A percentile compares a stretch with the other conserved stretches of the same genome.
phyloP scores from a whole-genome alignment of 306 rosid genomes.

The Quercus wislizeni region DNA sequence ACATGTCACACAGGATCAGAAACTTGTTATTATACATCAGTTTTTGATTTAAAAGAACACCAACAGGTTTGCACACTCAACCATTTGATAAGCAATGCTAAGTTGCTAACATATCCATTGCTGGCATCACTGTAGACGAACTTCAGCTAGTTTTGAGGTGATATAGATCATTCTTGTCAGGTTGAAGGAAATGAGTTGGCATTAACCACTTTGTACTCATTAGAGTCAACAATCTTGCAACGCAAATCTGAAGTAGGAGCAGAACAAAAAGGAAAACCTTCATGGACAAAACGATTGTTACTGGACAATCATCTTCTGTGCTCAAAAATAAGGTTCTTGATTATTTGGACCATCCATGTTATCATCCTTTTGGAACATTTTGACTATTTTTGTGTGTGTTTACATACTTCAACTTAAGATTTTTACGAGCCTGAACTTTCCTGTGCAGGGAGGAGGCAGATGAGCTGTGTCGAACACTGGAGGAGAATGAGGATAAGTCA shows the following conservation, averaged over 20 bases:
- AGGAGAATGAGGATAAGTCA: slow-evolving; percentile 62
- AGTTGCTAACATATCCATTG: background rate
- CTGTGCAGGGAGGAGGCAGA: slow-evolving; percentile 74
- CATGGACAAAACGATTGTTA: slow-evolving; percentile 78
- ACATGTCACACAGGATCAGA: slow-evolving; percentile 93
- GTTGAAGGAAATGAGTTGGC: slow-evolving; percentile 53
- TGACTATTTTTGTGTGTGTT: background rate
- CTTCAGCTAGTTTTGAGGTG: slow-evolving; percentile 14
- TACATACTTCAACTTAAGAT: background rate
- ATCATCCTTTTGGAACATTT: background rate
- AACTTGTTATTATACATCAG: slow-evolving; percentile 80
- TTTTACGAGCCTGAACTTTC: background rate
- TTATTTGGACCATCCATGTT: background rate
- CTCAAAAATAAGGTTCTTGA: slow-evolving; percentile 65
- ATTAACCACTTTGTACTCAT: slow-evolving; percentile 56
- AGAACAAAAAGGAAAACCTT: slow-evolving; percentile 53
- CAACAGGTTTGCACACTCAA: slow-evolving; percentile 48
- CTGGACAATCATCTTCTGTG: slow-evolving; percentile 61
- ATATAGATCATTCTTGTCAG: slow-evolving; percentile 39
- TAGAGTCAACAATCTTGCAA: slow-evolving; percentile 69
- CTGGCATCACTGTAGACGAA: background rate
- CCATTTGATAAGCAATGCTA: background rate
- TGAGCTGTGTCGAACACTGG: slow-evolving; percentile 76
- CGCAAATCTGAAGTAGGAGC: slow-evolving; percentile 64
- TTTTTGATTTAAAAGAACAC: slow-evolving; percentile 46